Evolutionary conservation across 306 rosid species (phyloP).

Genomic region (Crotalaria pallida): DNA sequence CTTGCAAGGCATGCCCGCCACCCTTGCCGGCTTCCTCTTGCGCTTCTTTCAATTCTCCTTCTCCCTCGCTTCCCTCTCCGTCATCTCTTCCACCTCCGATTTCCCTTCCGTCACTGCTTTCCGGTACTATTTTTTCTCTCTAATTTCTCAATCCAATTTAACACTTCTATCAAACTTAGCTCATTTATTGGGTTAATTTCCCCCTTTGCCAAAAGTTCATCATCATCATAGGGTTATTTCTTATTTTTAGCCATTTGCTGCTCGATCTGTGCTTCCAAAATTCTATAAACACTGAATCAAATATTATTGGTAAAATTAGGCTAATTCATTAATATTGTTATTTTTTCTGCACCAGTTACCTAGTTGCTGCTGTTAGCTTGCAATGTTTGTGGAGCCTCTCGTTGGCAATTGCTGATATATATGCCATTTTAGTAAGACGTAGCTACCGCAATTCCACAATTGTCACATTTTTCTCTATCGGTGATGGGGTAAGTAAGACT

Average conservation of each 20-base stretch:
- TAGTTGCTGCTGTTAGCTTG: conserved; percentile 53
- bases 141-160: too few relatives aligned
- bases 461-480: conserved; percentile 47
- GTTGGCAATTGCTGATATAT: conserved; percentile 43
- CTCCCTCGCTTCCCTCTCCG: conserved; percentile 30
- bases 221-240: background rate
- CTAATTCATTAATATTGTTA: conserved; percentile 18
- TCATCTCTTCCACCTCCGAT: conserved; percentile 45
- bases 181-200: too few relatives aligned
- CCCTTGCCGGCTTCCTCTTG: conserved; percentile 35
- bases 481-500: conserved; percentile 64
- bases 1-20: conserved; percentile 51
- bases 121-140: conserved; percentile 19
- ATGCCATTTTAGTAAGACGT: conserved; percentile 57
- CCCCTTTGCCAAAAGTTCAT: too few relatives aligned
- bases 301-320: too few relatives aligned
- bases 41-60: conserved; percentile 44
- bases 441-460: conserved; percentile 40
- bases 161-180: too few relatives aligned
- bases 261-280: background rate
- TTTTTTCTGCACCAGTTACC: conserved; percentile 45
- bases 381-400: conserved; percentile 57
- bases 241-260: background rate
- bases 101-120: conserved; percentile 50
- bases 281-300: background rate